Evolutionary conservation across 2,329 filamentous ascomycete genomes (phyloP), one percentile per base, ranked within the genome.

Genomic region (Diplodia seriata): DNA sequence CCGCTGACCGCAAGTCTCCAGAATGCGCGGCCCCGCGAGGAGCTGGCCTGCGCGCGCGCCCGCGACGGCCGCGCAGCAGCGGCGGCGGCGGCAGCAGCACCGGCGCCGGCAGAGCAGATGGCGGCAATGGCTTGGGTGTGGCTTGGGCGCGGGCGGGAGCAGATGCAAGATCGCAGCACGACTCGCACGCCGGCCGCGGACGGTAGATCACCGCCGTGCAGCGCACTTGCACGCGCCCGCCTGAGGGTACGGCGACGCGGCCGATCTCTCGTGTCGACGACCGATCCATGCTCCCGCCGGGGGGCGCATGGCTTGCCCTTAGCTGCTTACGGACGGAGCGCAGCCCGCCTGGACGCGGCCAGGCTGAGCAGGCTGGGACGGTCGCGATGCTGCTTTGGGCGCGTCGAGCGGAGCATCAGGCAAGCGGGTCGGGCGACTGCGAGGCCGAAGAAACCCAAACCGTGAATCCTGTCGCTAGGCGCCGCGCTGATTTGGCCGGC

Each of bases 151-250:
- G 59, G 59, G 59, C 59, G 59, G 59, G 59, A 63, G 59, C 59
- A 63, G 59, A 63, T 63, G 59, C 59, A 63, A 63, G 59, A 62
- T 62, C 59, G 59, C 59, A 62, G 43, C 59, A 62, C 59, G 59
- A 62, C 59, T 62, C 59, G 59, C 57, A 50, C 59, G 43, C 29
- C 59, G 59, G 59, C 59, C 59, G 59, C 59, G 43, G 55, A 62
- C 59, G 59, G 59, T 62, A 62, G 59, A 62, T 62, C 59, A 50
- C 26, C 59, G 59, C 59, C 59, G 59, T 51, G 59, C 59, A 62
- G 59, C 40, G 40, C 40, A 18, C 40, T 51, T 62, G 59, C 59
- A 62, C 59, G 59, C 59, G 59, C 59, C 59, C 43, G 43, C 43
- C 23, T 51, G 43, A 50, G 43, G 43, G 59, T n/a, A 50, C 40